These are phyloP conservation scores for Phylloporus scabripes DNA, from an alignment of 768 basidiomycete species.

Conservation along the genomic window DNA sequence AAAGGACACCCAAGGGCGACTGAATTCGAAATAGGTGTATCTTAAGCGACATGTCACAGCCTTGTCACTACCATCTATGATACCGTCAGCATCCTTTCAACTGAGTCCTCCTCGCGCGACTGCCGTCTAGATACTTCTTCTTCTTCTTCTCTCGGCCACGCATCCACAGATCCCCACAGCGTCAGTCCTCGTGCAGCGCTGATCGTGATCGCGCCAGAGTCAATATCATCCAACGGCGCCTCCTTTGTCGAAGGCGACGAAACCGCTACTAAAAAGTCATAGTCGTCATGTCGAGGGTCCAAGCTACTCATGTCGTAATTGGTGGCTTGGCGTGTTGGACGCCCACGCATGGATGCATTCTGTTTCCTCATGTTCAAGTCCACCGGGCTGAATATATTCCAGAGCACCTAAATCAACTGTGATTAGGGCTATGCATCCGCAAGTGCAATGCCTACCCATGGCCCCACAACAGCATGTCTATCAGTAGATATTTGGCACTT, in stretches of 20 bases:
- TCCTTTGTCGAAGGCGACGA: conserved; percentile 39
- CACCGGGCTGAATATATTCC: conserved; percentile 38
- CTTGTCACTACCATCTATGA: background rate
- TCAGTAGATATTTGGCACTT: conserved; percentile 45
- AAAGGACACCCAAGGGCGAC: conserved; percentile 1
- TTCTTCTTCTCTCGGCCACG: too few relatives aligned
- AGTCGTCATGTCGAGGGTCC: conserved; percentile 37
- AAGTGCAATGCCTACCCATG: conserved; percentile 42
- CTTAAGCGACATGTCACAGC: conserved; percentile 19
- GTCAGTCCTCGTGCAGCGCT: conserved; percentile 45
- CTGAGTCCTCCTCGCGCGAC: conserved; percentile 18
- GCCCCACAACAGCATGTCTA: conserved; percentile 46
- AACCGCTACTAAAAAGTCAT: conserved; percentile 45
- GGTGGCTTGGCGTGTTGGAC: conserved; percentile 15
- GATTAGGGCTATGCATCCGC: background rate
- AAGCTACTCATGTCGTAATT: conserved; percentile 8
- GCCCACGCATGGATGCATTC: conserved; percentile 38
- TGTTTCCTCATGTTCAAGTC: conserved; percentile 36
- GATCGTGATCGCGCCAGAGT: conserved; percentile 44
- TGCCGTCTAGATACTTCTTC: too few relatives aligned
- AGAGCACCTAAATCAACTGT: conserved; percentile 37
- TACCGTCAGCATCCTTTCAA: conserved; percentile 17
- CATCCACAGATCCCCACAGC: conserved; percentile 38
- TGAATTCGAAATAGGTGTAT: conserved; percentile 5
- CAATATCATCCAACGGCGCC: conserved; percentile 40